These are phyloP conservation scores for Oryza brachyantha DNA, from an alignment of 176 grass and related monocot genomes.

Conservation along the genomic window DNA sequence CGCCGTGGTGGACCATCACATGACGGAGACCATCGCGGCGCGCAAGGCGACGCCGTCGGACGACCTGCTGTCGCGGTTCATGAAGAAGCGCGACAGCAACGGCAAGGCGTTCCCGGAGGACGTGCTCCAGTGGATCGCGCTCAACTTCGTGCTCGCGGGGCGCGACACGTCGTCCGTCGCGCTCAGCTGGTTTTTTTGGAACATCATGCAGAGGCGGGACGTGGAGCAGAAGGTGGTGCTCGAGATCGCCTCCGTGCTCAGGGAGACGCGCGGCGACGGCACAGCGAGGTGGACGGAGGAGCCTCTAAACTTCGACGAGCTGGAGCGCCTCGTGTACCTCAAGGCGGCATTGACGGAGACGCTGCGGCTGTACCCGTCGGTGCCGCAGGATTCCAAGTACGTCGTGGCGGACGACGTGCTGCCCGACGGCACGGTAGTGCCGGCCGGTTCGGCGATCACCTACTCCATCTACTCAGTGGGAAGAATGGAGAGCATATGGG, in stretches of 20 bases:
- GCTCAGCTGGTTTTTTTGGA: conserved; percentile 98
- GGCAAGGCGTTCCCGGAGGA: conserved; percentile 69
- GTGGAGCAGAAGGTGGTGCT: conserved; percentile 66
- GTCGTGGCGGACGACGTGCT: conserved; percentile 82
- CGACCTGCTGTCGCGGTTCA: conserved; percentile 88
- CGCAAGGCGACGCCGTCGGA: conserved; percentile 74
- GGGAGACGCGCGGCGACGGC: conserved; percentile 67
- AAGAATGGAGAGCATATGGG: conserved; percentile 90
- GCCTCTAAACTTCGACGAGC: conserved; percentile 80
- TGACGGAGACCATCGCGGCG: conserved; percentile 66
- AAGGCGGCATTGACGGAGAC: conserved; percentile 88
- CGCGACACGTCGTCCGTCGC: conserved; percentile 95
- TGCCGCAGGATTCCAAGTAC: conserved; percentile 94
- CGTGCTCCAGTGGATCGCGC: conserved; percentile 89
- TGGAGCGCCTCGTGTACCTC: conserved; percentile 82
- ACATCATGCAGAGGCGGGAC: conserved; percentile 60
- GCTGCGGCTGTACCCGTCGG: conserved; percentile 80
- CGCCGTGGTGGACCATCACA: conserved; percentile 72
- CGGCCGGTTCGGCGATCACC: conserved; percentile 77
- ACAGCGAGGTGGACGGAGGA: conserved; percentile 51
- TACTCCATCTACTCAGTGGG: conserved; percentile 97
- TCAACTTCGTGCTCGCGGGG: conserved; percentile 92
- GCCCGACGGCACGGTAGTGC: conserved; percentile 77
- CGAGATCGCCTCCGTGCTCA: conserved; percentile 72
- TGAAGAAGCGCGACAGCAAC: conserved; percentile 73